Percentiles rank a stretch among this genome's conserved stretches.
Conservation (phyloP, 768 basidiomycete species). For the Naganishia vishniacii region DNA sequence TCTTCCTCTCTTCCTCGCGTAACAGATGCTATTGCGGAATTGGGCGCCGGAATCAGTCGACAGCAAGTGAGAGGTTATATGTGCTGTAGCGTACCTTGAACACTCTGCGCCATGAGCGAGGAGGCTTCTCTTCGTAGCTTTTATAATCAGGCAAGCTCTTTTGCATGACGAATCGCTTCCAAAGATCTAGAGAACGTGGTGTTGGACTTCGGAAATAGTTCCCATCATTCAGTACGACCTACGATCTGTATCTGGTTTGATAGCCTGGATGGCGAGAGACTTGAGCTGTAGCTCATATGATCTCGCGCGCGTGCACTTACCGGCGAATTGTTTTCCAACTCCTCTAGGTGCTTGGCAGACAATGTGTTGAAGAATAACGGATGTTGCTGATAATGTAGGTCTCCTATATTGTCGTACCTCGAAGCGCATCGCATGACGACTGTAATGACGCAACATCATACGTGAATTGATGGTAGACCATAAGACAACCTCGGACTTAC, state of each 20-base stretch:
- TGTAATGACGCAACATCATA: background rate
- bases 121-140: slow-evolving; percentile 5
- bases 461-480: background rate
- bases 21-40: background rate
- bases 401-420: slow-evolving; percentile 27
- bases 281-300: background rate
- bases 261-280: background rate
- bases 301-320: background rate
- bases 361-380: slow-evolving; percentile 26
- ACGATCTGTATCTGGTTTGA: slow-evolving; percentile 26
- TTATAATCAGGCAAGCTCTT: slow-evolving; percentile 11
- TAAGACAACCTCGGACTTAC: background rate
- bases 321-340: slow-evolving; percentile 27
- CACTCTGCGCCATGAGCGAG: slow-evolving; percentile 22
- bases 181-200: slow-evolving; percentile 8
- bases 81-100: slow-evolving; percentile 6
- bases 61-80: background rate
- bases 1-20: slow-evolving; percentile 12
- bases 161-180: slow-evolving; percentile 21
- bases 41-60: background rate
- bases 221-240: background rate
- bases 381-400: slow-evolving; percentile 26
- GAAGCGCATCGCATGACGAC: slow-evolving; percentile 26
- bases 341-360: slow-evolving; percentile 16
- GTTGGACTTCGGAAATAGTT: background rate